Conservation (phyloP, 108 stramenopile species). For the Aurantiochytrium sp. region DNA sequence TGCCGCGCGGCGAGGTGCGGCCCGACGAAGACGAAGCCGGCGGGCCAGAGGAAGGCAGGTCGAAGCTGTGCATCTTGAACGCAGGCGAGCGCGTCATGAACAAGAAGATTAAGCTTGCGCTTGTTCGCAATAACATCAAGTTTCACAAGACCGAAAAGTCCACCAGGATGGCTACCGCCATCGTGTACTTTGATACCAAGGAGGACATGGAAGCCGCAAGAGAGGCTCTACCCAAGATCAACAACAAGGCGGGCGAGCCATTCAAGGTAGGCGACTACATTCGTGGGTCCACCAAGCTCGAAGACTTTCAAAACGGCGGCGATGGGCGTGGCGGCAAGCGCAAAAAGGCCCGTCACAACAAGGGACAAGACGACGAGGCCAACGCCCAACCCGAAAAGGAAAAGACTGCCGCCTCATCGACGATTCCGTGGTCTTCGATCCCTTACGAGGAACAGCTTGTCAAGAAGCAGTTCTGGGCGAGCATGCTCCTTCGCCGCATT, state of each 20-base stretch:
- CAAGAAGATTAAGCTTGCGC: not conserved
- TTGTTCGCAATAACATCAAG: not conserved
- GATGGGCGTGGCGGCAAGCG: not conserved
- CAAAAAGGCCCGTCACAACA: not conserved
- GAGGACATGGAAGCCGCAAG: not conserved
- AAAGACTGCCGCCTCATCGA: not conserved
- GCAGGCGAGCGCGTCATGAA: not conserved
- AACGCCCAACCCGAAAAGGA: not conserved
- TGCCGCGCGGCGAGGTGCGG: not conserved
- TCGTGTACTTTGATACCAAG: not conserved
- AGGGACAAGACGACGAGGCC: not conserved
- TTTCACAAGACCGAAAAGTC: not conserved
- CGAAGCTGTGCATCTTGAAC: not conserved
- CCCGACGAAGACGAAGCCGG: not conserved
- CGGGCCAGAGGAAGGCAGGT: not conserved
- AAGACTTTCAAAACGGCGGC: not conserved
- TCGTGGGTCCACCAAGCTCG: not conserved
- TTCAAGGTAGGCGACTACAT: not conserved
- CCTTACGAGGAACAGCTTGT: conserved; percentile 15
- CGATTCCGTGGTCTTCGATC: not conserved
- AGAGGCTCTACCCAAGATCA: not conserved
- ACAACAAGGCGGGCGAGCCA: not conserved
- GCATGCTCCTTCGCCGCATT: not conserved
- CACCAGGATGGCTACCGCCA: not conserved
- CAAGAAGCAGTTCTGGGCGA: not conserved